These are phyloP conservation scores for Nakazawaea ambrosiae DNA, from an alignment of 805 yeast species.

Conservation along the genomic window DNA sequence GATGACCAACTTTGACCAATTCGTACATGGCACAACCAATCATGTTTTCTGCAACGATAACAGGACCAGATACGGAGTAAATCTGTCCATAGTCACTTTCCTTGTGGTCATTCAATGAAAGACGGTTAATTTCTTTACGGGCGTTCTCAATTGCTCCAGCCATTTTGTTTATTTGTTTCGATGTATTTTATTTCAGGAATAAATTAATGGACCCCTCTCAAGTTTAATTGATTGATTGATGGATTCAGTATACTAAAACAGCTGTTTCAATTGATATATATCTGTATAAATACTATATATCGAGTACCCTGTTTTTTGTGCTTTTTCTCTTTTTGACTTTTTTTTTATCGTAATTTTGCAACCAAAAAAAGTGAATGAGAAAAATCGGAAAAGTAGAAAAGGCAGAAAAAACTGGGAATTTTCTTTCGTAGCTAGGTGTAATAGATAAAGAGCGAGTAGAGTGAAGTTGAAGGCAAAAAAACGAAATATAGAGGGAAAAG, in stretches of 20 bases:
- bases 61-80: conserved; percentile 97
- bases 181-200: too few species aligned
- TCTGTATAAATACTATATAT: too few species aligned
- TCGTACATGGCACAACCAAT: conserved; percentile 99
- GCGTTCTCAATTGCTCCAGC: conserved; percentile 98
- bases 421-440: too few species aligned
- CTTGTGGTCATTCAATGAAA: conserved; percentile 64
- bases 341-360: too few species aligned
- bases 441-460: too few species aligned
- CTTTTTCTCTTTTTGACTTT: too few species aligned
- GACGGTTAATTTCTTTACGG: conserved; percentile 84
- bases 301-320: too few species aligned
- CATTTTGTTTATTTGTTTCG: too few species aligned
- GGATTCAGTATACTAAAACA: too few species aligned
- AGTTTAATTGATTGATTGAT: not conserved
- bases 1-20: conserved; percentile 96
- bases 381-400: not conserved
- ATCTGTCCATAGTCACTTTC: conserved; percentile 85
- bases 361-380: not conserved
- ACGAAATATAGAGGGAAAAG: too few species aligned
- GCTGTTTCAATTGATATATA: not conserved
- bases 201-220: not conserved
- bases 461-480: too few species aligned
- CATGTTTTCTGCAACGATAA: conserved; percentile 96
- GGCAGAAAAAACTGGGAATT: not conserved